These are phyloP conservation scores for Aspergillus sp. DNA, from an alignment of 2,329 filamentous ascomycete genomes.

Conservation along the genomic window DNA sequence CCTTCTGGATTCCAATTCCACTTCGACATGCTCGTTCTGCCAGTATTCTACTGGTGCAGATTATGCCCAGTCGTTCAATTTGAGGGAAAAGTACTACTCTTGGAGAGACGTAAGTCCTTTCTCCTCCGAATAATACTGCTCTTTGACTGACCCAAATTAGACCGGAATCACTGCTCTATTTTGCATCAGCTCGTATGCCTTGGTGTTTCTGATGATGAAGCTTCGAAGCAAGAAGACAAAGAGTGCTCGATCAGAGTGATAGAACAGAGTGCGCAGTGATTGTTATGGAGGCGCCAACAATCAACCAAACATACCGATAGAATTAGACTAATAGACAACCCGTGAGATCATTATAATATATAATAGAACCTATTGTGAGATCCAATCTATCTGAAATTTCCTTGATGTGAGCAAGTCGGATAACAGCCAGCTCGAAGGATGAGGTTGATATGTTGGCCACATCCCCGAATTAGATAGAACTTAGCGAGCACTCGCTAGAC, in stretches of 20 bases:
- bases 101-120: constrained; percentile 29
- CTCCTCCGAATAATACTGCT: neutral
- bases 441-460: no score
- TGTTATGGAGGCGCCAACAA: neutral
- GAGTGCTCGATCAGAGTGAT: constrained; percentile 30
- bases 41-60: constrained; percentile 25
- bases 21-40: constrained; percentile 22
- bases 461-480: no score
- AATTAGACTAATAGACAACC: neutral
- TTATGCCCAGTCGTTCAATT: constrained; percentile 27
- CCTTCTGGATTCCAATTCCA: constrained; percentile 21
- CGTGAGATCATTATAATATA: neutral
- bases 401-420: no score
- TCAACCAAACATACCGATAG: neutral
- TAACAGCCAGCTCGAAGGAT: no score
- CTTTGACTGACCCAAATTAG: constrained; percentile 11
- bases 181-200: constrained; percentile 34
- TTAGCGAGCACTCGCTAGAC: no score
- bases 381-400: no score
- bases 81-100: constrained; percentile 26
- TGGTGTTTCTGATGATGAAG: constrained; percentile 44
- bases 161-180: constrained; percentile 39
- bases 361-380: neutral
- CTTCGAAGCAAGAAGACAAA: constrained; percentile 42
- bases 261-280: neutral